Conservation (phyloP, 192 early-diverging fungal genomes). For the Coemansia sp. region DNA sequence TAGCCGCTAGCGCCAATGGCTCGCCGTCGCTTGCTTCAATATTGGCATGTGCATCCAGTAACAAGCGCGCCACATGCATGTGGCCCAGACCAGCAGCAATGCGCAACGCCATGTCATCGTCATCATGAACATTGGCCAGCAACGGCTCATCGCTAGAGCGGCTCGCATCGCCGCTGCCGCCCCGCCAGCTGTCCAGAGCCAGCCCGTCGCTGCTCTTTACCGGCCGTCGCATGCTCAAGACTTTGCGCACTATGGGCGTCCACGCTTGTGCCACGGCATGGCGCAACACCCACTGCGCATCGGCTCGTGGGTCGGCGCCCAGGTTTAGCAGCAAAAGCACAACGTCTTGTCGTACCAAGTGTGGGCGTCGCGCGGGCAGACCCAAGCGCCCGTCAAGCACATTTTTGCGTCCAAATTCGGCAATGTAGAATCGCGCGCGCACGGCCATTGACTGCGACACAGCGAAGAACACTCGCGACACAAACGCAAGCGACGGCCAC, state of each 20-base stretch:
- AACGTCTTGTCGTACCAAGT: conserved; percentile 26
- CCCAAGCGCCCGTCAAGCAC: conserved; percentile 45
- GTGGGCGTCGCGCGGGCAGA: conserved; percentile 35
- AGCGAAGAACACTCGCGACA: conserved; percentile 34
- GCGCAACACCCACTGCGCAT: conserved; percentile 53
- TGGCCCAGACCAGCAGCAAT: conserved; percentile 36
- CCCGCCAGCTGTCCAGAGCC: conserved; percentile 37
- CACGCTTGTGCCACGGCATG: conserved; percentile 41
- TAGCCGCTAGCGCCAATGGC: conserved; percentile 38
- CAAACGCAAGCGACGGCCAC: conserved; percentile 45
- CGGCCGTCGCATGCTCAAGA: conserved; percentile 19
- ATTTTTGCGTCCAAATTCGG: conserved; percentile 35
- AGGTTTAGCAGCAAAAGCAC: conserved; percentile 50
- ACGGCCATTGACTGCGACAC: conserved; percentile 39
- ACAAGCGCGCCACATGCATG: conserved; percentile 15
- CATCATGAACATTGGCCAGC: conserved; percentile 32
- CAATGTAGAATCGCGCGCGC: conserved; percentile 43
- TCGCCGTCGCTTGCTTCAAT: conserved; percentile 19
- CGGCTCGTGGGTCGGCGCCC: conserved; percentile 48
- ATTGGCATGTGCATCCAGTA: conserved; percentile 32
- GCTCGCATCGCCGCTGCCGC: conserved; percentile 3
- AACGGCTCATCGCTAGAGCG: neutral
- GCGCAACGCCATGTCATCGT: conserved; percentile 37
- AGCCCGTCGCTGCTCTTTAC: neutral
- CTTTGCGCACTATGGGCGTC: conserved; percentile 28